A percentile compares a stretch with the other conserved stretches of the same genome.
These are phyloP conservation scores for Miscanthus lutarioriparius DNA, from an alignment of 176 grass and related monocot species.

Conservation along the genomic window DNA sequence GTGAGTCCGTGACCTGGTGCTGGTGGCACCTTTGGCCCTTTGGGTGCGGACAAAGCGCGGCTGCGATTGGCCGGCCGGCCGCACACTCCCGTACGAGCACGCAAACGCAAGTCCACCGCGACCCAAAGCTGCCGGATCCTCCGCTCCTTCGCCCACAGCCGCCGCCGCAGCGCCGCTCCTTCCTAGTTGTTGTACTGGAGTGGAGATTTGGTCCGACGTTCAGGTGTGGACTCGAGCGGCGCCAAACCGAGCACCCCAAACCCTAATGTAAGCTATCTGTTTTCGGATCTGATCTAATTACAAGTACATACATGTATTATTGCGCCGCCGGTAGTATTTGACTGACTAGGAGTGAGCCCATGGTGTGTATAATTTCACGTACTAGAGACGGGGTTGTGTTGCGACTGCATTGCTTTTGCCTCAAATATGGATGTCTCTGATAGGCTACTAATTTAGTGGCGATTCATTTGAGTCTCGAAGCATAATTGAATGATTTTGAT, in stretches of 20 bases:
- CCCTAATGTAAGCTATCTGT: not conserved
- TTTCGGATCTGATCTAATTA: not conserved
- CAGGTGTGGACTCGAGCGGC: not conserved
- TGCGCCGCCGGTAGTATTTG: not conserved
- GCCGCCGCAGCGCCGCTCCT: too few relatives aligned
- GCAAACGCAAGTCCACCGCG: not conserved
- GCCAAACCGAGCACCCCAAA: not conserved
- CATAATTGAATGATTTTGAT: not conserved
- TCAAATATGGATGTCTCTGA: not conserved
- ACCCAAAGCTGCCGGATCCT: not conserved
- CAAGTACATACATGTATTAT: not conserved
- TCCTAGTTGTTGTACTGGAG: too few relatives aligned
- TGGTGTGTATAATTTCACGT: not conserved
- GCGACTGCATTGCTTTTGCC: not conserved
- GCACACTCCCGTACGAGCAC: not conserved
- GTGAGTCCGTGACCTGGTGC: too few relatives aligned
- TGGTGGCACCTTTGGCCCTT: too few relatives aligned
- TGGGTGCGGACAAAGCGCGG: too few relatives aligned
- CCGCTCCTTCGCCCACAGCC: too few relatives aligned
- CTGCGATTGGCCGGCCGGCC: too few relatives aligned
- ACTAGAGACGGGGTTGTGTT: not conserved
- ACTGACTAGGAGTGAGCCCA: not conserved
- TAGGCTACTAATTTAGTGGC: not conserved
- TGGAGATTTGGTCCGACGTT: not conserved
- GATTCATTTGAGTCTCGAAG: not conserved